A percentile compares a stretch with the other conserved stretches of the same genome.
These are phyloP conservation scores for Ogataea henricii DNA, from an alignment of 805 yeast species.

Conservation along the genomic window DNA sequence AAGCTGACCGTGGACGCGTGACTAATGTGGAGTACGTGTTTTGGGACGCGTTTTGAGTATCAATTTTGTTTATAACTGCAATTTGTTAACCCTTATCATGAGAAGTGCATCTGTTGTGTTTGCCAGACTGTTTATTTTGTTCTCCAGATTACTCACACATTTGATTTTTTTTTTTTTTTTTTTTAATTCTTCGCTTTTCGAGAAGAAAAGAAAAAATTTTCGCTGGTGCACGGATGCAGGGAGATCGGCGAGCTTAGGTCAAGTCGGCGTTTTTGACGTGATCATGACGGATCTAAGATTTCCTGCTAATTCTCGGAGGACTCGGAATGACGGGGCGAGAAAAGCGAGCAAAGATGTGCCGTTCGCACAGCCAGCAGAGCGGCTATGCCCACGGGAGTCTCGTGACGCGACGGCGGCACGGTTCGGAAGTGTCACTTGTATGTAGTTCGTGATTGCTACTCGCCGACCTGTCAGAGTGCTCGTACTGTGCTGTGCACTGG, in stretches of 20 bases:
- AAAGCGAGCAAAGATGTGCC: too few relatives aligned
- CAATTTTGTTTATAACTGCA: not conserved
- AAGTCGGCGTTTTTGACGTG: not conserved
- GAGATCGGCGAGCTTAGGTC: not conserved
- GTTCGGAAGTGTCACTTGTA: not conserved
- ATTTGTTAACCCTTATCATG: not conserved
- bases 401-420: not conserved
- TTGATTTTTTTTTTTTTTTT: not conserved
- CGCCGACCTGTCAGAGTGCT: not conserved
- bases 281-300: too few relatives aligned
- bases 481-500: not conserved
- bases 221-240: slow-evolving; percentile 5
- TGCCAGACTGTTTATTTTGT: slow-evolving; percentile 9
- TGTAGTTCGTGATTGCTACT: not conserved
- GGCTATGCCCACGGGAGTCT: too few relatives aligned
- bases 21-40: not conserved
- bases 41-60: not conserved
- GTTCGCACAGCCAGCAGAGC: too few relatives aligned
- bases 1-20: not conserved
- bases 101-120: not conserved
- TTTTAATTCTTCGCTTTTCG: slow-evolving; percentile 8
- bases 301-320: too few relatives aligned
- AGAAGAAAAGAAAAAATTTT: slow-evolving; percentile 9
- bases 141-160: slow-evolving; percentile 12
- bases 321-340: too few relatives aligned